A percentile compares a stretch with the other conserved stretches of the same genome.
Conservation (phyloP, 2,329 filamentous ascomycete species). For the Clarireedia paspali region DNA sequence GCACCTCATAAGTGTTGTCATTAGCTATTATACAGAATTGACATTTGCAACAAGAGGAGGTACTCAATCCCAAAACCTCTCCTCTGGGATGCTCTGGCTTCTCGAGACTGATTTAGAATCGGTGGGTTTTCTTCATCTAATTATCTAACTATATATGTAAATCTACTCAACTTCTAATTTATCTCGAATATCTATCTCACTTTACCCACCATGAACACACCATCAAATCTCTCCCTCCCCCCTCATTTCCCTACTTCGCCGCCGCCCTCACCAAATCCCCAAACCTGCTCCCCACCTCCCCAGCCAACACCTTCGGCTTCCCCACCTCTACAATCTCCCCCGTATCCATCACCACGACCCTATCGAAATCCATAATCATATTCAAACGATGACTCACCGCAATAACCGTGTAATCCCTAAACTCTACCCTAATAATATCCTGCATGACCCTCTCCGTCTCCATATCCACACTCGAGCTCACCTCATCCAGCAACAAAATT, state of each 20-base stretch:
- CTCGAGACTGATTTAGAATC: too few relatives aligned
- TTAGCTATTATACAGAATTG: too few relatives aligned
- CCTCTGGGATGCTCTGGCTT: too few relatives aligned
- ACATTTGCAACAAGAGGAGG: too few relatives aligned
- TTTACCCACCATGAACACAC: too few relatives aligned
- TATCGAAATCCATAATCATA: constrained; percentile 43
- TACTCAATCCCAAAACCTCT: too few relatives aligned
- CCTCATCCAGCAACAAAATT: constrained; percentile 31
- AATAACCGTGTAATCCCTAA: constrained; percentile 46
- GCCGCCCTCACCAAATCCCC: constrained; percentile 11
- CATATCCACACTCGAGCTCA: constrained; percentile 23
- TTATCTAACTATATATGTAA: too few relatives aligned
- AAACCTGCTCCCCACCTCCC: constrained; percentile 9
- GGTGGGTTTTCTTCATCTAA: too few relatives aligned
- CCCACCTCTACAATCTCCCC: constrained; percentile 21
- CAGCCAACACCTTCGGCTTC: neutral
- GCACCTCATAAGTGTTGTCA: too few relatives aligned
- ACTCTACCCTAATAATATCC: constrained; percentile 43
- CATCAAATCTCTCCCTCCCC: too few relatives aligned
- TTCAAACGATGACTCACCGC: constrained; percentile 31
- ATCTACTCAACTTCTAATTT: too few relatives aligned
- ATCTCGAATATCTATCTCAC: too few relatives aligned
- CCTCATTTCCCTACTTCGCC: neutral
- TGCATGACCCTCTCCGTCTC: constrained; percentile 50
- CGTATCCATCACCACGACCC: constrained; percentile 40